A percentile compares a stretch with the other conserved stretches of the same genome.
Conservation (phyloP, 1,139 yeast species). For the Sporopachydermia cereana region DNA sequence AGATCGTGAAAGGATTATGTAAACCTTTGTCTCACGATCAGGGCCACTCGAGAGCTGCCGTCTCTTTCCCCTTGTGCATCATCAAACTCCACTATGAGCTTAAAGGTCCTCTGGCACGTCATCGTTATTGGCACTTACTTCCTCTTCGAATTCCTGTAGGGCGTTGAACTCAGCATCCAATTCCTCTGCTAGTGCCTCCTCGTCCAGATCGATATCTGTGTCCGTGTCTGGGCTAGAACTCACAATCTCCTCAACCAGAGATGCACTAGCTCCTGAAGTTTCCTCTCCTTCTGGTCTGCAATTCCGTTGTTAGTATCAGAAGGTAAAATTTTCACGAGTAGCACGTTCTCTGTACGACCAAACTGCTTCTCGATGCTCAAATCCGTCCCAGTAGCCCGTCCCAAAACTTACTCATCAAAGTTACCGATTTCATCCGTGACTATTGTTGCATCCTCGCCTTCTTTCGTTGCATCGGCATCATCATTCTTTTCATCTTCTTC, state of each 20-base stretch:
- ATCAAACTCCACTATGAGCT: too few relatives aligned
- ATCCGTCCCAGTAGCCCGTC: too few relatives aligned
- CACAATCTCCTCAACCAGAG: constrained; percentile 18
- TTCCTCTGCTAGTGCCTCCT: constrained; percentile 30
- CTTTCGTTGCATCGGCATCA: constrained; percentile 14
- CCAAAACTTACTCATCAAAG: too few relatives aligned
- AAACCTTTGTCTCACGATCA: too few relatives aligned
- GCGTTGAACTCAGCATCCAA: constrained; percentile 19
- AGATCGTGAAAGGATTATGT: too few relatives aligned
- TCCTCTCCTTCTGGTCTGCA: constrained; percentile 23
- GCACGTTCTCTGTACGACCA: too few relatives aligned
- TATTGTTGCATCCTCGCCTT: constrained; percentile 16
- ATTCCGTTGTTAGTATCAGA: constrained; percentile 23
- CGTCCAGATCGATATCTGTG: constrained; percentile 17
- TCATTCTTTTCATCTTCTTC: constrained; percentile 13
- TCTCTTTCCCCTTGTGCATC: too few relatives aligned
- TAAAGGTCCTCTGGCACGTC: constrained; percentile 9
- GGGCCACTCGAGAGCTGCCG: too few relatives aligned
- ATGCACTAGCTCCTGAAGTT: constrained; percentile 15
- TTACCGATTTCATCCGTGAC: too few relatives aligned
- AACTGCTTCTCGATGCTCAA: too few relatives aligned
- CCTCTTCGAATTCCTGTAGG: constrained; percentile 19
- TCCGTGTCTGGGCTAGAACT: constrained; percentile 12
- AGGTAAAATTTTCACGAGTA: constrained; percentile 9
- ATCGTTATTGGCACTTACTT: constrained; percentile 4